Evolutionary conservation across 2,329 filamentous ascomycete genomes (phyloP).

Genomic region (Hysterium pulicare): DNA sequence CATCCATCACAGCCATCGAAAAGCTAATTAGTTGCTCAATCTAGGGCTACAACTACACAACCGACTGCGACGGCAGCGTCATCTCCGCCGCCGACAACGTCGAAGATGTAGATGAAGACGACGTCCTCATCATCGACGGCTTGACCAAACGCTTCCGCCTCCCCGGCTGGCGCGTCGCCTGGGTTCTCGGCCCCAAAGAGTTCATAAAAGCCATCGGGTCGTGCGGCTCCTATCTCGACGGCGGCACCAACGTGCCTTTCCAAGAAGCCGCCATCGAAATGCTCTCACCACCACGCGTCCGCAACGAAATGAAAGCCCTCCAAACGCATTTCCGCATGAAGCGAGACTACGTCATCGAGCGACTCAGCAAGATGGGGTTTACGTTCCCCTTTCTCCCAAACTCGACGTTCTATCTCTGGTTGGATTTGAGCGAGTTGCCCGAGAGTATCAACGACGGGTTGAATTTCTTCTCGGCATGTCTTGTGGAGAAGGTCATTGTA

Average conservation of each 20-base stretch:
- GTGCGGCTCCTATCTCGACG: constrained; percentile 91
- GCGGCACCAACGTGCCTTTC: constrained; percentile 91
- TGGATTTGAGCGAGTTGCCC: constrained; percentile 64
- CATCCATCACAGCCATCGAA: background rate
- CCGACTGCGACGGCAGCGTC: constrained; percentile 82
- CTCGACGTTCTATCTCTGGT: constrained; percentile 91
- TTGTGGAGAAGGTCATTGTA: constrained; percentile 92
- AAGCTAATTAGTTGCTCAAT: background rate
- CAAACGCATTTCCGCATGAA: constrained; percentile 89
- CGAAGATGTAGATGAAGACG: constrained; percentile 72
- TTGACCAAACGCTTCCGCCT: constrained; percentile 96
- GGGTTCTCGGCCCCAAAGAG: constrained; percentile 93
- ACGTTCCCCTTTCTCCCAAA: constrained; percentile 74
- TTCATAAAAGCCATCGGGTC: constrained; percentile 92
- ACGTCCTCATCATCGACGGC: constrained; percentile 92
- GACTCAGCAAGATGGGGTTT: constrained; percentile 84
- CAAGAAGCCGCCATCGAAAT: constrained; percentile 90
- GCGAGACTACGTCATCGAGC: constrained; percentile 82
- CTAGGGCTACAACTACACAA: constrained; percentile 87
- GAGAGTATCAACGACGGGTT: constrained; percentile 84
- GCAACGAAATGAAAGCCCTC: constrained; percentile 81
- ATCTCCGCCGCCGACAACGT: constrained; percentile 89
- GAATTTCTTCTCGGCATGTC: constrained; percentile 93
- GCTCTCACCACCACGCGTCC: constrained; percentile 81
- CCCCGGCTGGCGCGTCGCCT: constrained; percentile 93